Conservation (phyloP, 2,329 filamentous ascomycete genomes). For the Colletotrichum gigasporum region DNA sequence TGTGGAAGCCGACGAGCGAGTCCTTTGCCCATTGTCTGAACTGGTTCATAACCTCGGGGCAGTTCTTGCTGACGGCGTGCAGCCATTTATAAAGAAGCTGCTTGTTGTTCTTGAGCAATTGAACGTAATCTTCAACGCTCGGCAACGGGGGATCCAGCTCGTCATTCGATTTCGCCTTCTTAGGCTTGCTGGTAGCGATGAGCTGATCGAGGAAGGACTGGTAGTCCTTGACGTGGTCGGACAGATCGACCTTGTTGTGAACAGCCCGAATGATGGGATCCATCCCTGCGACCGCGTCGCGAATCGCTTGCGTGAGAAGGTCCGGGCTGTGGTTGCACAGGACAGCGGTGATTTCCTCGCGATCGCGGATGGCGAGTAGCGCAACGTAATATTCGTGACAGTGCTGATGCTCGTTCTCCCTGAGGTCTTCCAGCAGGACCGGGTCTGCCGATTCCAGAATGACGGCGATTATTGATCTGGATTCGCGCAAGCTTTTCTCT, state of each 20-base stretch:
- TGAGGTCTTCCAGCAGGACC: conserved; percentile 55
- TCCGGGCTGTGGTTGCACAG: conserved; percentile 77
- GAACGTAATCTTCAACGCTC: conserved; percentile 77
- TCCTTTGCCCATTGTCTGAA: conserved; percentile 70
- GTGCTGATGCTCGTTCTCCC: conserved; percentile 68
- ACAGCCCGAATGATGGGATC: conserved; percentile 79
- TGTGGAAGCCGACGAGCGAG: conserved; percentile 65
- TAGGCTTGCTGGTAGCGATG: conserved; percentile 66
- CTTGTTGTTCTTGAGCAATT: conserved; percentile 71
- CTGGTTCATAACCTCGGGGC: conserved; percentile 69
- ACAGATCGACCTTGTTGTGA: conserved; percentile 77
- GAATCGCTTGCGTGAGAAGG: conserved; percentile 73
- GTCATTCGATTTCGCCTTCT: conserved; percentile 38
- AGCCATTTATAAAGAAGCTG: conserved; percentile 74
- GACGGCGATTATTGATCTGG: conserved; percentile 70
- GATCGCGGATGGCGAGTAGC: conserved; percentile 76
- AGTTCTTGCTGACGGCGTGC: conserved; percentile 74
- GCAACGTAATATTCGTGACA: conserved; percentile 77
- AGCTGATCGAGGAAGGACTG: conserved; percentile 78
- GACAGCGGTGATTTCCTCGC: conserved; percentile 73
- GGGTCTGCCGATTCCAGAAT: conserved; percentile 69
- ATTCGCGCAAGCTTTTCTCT: conserved; percentile 58
- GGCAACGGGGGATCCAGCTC: conserved; percentile 52
- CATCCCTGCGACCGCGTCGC: conserved; percentile 72
- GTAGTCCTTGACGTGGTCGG: conserved; percentile 72